phyloP scores from a whole-genome alignment of 148 eudicot species.

The Cornus kousa region DNA sequence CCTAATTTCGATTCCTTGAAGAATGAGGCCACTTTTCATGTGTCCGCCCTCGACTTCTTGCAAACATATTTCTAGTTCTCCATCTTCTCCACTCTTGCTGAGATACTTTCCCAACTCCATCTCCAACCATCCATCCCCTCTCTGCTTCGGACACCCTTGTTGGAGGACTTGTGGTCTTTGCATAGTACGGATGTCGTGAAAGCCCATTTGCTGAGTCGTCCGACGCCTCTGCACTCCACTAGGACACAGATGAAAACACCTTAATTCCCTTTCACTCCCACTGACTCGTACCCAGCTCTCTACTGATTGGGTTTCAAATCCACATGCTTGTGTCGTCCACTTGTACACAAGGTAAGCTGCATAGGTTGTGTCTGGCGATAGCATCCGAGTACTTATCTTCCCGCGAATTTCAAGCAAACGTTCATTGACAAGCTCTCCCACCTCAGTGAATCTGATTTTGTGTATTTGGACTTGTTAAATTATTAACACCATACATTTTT shows the following conservation, averaged over 20 bases:
- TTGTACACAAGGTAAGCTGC: slow-evolving; percentile 54
- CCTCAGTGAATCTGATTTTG: slow-evolving; percentile 51
- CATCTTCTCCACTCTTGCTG: slow-evolving; percentile 25
- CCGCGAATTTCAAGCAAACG: slow-evolving; percentile 57
- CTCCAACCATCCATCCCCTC: slow-evolving; percentile 73
- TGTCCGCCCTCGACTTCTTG: slow-evolving; percentile 28
- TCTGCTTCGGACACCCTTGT: slow-evolving; percentile 21
- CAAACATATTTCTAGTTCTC: slow-evolving; percentile 39
- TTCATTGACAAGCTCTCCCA: slow-evolving; percentile 42
- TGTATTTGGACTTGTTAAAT: not conserved
- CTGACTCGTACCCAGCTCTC: slow-evolving; percentile 24
- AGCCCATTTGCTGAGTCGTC: not conserved
- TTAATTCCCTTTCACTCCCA: slow-evolving; percentile 23
- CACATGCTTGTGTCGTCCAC: slow-evolving; percentile 16
- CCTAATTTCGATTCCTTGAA: slow-evolving; percentile 19
- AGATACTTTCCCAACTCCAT: slow-evolving; percentile 48
- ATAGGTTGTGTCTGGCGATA: slow-evolving; percentile 48
- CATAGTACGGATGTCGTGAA: too few species aligned
- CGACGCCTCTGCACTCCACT: slow-evolving; percentile 20
- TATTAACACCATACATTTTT: not conserved
- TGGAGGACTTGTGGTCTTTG: too few species aligned
- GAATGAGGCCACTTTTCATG: slow-evolving; percentile 39
- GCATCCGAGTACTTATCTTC: slow-evolving; percentile 26
- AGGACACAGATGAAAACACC: slow-evolving; percentile 25
- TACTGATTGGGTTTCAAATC: slow-evolving; percentile 32